Conservation (phyloP, 768 basidiomycete species). For the Hericium coralloides region DNA sequence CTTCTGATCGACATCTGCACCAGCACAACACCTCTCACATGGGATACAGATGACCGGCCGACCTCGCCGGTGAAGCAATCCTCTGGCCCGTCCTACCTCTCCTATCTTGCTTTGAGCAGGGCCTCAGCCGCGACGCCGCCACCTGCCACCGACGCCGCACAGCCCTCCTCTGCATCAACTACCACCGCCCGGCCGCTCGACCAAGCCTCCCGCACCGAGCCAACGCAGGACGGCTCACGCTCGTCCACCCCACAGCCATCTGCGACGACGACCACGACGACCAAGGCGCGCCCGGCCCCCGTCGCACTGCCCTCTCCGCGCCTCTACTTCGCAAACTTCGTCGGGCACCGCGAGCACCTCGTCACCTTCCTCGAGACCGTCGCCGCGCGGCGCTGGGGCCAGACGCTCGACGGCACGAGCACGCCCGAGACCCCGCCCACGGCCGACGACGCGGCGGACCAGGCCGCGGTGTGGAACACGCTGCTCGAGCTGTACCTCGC, state of each 20-base stretch:
- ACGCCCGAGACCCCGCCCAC: conserved; percentile 10
- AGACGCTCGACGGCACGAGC: conserved; percentile 41
- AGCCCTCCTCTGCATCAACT: conserved; percentile 8
- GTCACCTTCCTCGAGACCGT: conserved; percentile 85
- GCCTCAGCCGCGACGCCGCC: conserved; percentile 32
- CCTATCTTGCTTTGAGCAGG: conserved; percentile 70
- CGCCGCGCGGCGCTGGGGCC: conserved; percentile 71
- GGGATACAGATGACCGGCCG: conserved; percentile 25
- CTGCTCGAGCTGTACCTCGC: conserved; percentile 88
- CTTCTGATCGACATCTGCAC: conserved; percentile 91
- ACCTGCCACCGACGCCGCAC: conserved; percentile 10
- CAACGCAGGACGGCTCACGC: conserved; percentile 23
- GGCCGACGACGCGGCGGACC: conserved; percentile 42
- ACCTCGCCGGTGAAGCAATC: conserved; percentile 21
- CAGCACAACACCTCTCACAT: conserved; percentile 39
- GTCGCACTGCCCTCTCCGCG: conserved; percentile 66
- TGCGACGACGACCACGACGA: not conserved
- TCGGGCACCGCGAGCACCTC: conserved; percentile 81
- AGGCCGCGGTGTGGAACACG: conserved; percentile 90
- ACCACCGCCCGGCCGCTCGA: conserved; percentile 5
- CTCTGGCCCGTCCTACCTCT: conserved; percentile 57
- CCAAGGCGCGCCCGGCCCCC: conserved; percentile 18
- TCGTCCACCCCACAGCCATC: conserved; percentile 19
- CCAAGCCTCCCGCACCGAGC: conserved; percentile 27
- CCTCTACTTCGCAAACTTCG: conserved; percentile 89